These are phyloP conservation scores for Cryptococcus neoformans DNA, from an alignment of 1,284 basidiomycete species.

Conservation along the genomic window DNA sequence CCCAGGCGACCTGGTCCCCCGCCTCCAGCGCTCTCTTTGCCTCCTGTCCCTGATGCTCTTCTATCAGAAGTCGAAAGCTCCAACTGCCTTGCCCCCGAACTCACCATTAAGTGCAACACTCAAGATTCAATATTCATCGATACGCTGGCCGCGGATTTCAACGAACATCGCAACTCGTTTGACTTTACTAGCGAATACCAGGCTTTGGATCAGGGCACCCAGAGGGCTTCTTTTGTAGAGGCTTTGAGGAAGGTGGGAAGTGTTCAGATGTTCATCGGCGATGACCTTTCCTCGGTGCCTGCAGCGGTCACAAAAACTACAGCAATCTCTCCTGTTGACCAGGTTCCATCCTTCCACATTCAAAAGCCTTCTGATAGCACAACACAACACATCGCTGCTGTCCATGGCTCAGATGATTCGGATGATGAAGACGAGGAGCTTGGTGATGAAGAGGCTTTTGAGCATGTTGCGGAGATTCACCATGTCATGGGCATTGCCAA, in stretches of 20 bases:
- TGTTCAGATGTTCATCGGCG: constrained; percentile 7
- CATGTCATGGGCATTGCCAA: constrained; percentile 17
- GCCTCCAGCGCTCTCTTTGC: constrained; percentile 14
- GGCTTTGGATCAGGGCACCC: constrained; percentile 65
- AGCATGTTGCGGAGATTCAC: constrained; percentile 8
- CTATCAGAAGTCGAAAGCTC: neutral
- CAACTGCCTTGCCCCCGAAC: neutral
- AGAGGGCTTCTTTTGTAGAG: constrained; percentile 71
- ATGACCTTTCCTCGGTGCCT: constrained; percentile 6
- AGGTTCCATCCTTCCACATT: constrained; percentile 8
- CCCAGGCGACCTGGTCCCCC: constrained; percentile 19
- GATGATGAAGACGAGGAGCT: constrained; percentile 13
- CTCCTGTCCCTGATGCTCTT: constrained; percentile 4
- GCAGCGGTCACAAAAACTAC: neutral
- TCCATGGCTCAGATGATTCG: constrained; percentile 6
- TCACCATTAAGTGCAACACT: neutral
- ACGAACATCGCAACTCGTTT: constrained; percentile 62
- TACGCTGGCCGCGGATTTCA: constrained; percentile 4
- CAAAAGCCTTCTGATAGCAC: constrained; percentile 16
- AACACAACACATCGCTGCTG: neutral
- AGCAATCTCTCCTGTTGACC: neutral
- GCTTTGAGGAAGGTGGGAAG: constrained; percentile 29
- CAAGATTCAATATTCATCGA: constrained; percentile 14
- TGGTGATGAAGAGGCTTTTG: constrained; percentile 10
- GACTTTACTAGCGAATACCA: constrained; percentile 79